Percentiles rank a stretch among this genome's conserved stretches.
Evolutionary conservation across 2,329 filamentous ascomycete genomes (phyloP).

Genomic region (Xylaria sp.): DNA sequence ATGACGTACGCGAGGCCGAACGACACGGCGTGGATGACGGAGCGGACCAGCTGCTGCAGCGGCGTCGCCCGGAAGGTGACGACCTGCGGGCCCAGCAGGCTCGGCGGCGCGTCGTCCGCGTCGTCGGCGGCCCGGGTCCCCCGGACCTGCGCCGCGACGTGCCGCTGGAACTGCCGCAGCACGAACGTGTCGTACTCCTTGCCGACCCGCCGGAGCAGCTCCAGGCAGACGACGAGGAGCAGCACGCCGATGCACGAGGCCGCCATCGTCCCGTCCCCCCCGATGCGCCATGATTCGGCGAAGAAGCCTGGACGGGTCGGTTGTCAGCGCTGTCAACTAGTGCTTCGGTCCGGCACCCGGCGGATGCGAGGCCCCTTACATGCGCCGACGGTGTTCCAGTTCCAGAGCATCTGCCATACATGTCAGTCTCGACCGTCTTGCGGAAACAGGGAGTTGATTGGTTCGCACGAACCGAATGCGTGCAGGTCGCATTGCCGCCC

Average conservation of each 20-base stretch:
- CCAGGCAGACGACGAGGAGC: constrained; percentile 44
- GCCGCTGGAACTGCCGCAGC: constrained; percentile 43
- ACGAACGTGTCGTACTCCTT: constrained; percentile 48
- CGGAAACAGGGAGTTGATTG: constrained; percentile 3
- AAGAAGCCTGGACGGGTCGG: constrained; percentile 38
- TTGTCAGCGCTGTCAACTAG: constrained; percentile 4
- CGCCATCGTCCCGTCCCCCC: constrained; percentile 45
- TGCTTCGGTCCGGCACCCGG: too few species aligned
- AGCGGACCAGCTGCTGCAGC: constrained; percentile 44
- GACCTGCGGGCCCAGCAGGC: constrained; percentile 20
- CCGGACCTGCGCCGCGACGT: constrained; percentile 34
- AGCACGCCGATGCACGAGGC: constrained; percentile 48
- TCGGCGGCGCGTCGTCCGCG: constrained; percentile 15
- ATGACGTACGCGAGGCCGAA: constrained; percentile 49
- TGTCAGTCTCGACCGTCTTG: constrained; percentile 15
- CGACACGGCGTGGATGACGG: constrained; percentile 43
- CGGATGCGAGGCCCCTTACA: constrained; percentile 32
- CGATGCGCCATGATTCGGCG: constrained; percentile 44
- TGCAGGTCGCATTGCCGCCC: constrained; percentile 11
- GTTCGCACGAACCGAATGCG: constrained; percentile 13
- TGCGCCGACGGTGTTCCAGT: constrained; percentile 47
- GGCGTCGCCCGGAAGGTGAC: constrained; percentile 44
- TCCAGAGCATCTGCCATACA: constrained; percentile 47
- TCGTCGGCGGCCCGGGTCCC: constrained; percentile 16
- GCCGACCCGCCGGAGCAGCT: constrained; percentile 44